Evolutionary conservation across 352 stramenopile species (phyloP), one percentile per base, ranked within the genome.

Genomic region (Phytopythium litorale): DNA sequence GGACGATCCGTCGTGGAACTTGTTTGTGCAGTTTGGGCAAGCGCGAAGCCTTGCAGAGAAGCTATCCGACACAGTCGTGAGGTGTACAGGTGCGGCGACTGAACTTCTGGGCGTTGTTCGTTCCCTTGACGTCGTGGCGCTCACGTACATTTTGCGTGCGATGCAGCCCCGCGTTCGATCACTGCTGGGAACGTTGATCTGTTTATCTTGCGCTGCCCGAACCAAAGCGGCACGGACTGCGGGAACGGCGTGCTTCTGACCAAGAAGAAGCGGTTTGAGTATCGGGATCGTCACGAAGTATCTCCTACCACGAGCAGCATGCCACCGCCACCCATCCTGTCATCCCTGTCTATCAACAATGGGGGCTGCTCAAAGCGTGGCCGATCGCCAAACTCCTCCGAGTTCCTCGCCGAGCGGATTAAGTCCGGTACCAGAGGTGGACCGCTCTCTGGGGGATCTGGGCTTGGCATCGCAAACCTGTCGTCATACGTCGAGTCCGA

Each of bases 11-110:
- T 67, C 64, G 21, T 60, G 37, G 55, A 67, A 68, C 19, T 60
- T 95, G 2, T 89, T 87, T 63, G 83, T 95, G 18, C 80, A 90
- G 60, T 95, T 95, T 76, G 87, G 86, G 21, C 16, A 56, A 9
- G 70, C 62, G 7, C 69, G 72, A 55, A 76, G 77, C 6, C 64
- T 67, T 21, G 84, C 84, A 7, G 82, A 93, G 49, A 76, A 75
- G 42, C 65, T 95, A 5, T 88, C 84, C 0, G 73, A 89, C 45
- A 90, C 78, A 1, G 83, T 95, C 46, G 57, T 95, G 38, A 78
- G 87, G 3, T 95, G 84, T 54, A 83, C 78, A 58, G 86, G 86
- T 94, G 63, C 21, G 73, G 80, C 12, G 4, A 11, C 18, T 15
- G 15, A n/a, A 12, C 46, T 35, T 8, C 21, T 11, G 28, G 25